phyloP scores from a whole-genome alignment of 2,329 filamentous ascomycete species.

The Epichloe coenophiala region DNA sequence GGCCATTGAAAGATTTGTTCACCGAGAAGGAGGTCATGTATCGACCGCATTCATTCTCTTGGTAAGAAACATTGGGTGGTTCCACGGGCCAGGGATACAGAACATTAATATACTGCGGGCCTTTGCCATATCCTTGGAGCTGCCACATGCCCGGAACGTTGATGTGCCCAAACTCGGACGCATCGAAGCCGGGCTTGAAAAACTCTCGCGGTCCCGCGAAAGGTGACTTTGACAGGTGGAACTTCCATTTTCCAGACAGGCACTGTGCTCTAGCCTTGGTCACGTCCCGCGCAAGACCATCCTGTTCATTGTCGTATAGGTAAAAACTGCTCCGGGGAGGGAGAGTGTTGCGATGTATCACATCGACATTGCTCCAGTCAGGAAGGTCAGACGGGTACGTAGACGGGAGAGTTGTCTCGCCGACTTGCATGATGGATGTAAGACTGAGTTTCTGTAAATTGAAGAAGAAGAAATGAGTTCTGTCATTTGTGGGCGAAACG shows the following conservation, averaged over 20 bases:
- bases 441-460: background rate
- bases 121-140: constrained; percentile 48
- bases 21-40: constrained; percentile 47
- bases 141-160: constrained; percentile 60
- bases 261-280: constrained; percentile 24
- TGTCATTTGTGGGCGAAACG: too few relatives aligned
- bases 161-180: constrained; percentile 26
- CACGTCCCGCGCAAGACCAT: constrained; percentile 31
- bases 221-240: constrained; percentile 33
- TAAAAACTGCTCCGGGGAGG: constrained; percentile 41
- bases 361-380: constrained; percentile 47
- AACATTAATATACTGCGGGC: constrained; percentile 58
- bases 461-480: background rate
- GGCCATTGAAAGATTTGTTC: constrained; percentile 28
- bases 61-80: constrained; percentile 49
- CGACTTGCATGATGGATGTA: background rate
- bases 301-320: constrained; percentile 32
- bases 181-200: constrained; percentile 21
- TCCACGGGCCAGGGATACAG: constrained; percentile 54
- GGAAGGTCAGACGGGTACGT: constrained; percentile 16
- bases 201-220: constrained; percentile 30
- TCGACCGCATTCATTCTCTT: constrained; percentile 52
- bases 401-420: background rate
- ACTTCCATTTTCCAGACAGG: constrained; percentile 42
- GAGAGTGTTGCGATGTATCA: constrained; percentile 47